Conservation (phyloP, 31 red algal genomes). For the Porphyra umbilicalis region DNA sequence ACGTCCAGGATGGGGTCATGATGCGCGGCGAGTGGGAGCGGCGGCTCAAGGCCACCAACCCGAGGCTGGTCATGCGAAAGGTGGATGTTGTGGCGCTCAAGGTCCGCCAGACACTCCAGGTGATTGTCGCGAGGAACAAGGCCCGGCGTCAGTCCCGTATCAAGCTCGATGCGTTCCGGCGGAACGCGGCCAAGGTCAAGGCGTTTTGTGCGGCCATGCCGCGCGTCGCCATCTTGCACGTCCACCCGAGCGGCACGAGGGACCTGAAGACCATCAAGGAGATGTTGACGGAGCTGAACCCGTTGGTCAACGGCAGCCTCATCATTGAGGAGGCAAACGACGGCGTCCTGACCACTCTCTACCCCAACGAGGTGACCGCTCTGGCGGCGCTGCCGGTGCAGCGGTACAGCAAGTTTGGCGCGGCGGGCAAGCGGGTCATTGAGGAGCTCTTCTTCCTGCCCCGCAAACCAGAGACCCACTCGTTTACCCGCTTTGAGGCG, state of each 20-base stretch:
- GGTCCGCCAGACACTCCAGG: not conserved
- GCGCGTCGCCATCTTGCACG: not conserved
- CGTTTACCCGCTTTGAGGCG: slow-evolving; percentile 6
- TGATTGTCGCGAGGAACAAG: not conserved
- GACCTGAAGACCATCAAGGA: not conserved
- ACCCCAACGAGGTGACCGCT: not conserved
- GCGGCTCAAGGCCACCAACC: not conserved
- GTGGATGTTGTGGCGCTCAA: not conserved
- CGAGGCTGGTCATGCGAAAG: not conserved
- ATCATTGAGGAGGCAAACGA: slow-evolving; percentile 2
- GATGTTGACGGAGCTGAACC: not conserved
- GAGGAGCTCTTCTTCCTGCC: slow-evolving; percentile 5
- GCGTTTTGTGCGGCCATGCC: not conserved
- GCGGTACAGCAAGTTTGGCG: not conserved
- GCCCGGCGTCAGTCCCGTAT: not conserved
- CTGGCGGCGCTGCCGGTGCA: slow-evolving; percentile 2
- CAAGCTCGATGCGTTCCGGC: not conserved
- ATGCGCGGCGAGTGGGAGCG: not conserved
- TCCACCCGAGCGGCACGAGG: slow-evolving; percentile 3
- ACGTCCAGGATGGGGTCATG: not conserved
- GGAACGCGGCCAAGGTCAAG: not conserved
- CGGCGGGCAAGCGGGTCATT: not conserved
- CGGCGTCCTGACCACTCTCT: not conserved
- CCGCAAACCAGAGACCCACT: not conserved
- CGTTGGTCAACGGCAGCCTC: not conserved